phyloP scores from a whole-genome alignment of 1,284 basidiomycete species.

The Apiotrichum siamense region DNA sequence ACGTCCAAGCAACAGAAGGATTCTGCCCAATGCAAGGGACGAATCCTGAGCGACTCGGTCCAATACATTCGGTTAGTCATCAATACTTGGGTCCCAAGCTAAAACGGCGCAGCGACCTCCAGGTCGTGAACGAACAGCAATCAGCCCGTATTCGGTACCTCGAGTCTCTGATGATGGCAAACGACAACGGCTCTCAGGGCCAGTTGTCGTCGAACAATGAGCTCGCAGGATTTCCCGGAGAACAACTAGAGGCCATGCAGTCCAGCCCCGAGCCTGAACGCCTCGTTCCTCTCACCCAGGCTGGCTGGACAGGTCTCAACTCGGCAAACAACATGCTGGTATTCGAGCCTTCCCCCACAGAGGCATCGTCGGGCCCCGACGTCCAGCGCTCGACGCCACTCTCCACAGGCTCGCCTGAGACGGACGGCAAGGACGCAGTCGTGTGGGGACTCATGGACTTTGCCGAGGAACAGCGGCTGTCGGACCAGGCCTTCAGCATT shows the following conservation, averaged over 20 bases:
- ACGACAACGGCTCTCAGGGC: conserved; percentile 5
- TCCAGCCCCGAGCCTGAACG: conserved; percentile 34
- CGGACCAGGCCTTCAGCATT: neutral
- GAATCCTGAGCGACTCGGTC: conserved; percentile 38
- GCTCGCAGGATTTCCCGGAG: conserved; percentile 10
- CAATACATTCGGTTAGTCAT: conserved; percentile 35
- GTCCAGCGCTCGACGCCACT: conserved; percentile 23
- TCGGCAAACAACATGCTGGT: conserved; percentile 21
- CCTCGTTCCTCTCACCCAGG: conserved; percentile 20
- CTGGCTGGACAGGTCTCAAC: conserved; percentile 5
- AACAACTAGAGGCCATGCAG: conserved; percentile 29
- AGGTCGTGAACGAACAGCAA: conserved; percentile 29
- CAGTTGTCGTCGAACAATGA: conserved; percentile 5
- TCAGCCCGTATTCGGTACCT: conserved; percentile 34
- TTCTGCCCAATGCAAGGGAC: conserved; percentile 39
- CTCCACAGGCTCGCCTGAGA: conserved; percentile 17
- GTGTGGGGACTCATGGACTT: conserved; percentile 18
- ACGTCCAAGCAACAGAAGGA: conserved; percentile 35
- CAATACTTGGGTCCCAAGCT: neutral
- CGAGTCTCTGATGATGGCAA: conserved; percentile 24
- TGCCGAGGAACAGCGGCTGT: conserved; percentile 2
- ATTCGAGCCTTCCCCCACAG: conserved; percentile 32
- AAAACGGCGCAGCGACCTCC: conserved; percentile 26
- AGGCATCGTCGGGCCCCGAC: conserved; percentile 22
- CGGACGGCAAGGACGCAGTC: conserved; percentile 20